Evolutionary conservation across 1,284 basidiomycete genomes (phyloP).

Genomic region (Sporisorium reilianum): DNA sequence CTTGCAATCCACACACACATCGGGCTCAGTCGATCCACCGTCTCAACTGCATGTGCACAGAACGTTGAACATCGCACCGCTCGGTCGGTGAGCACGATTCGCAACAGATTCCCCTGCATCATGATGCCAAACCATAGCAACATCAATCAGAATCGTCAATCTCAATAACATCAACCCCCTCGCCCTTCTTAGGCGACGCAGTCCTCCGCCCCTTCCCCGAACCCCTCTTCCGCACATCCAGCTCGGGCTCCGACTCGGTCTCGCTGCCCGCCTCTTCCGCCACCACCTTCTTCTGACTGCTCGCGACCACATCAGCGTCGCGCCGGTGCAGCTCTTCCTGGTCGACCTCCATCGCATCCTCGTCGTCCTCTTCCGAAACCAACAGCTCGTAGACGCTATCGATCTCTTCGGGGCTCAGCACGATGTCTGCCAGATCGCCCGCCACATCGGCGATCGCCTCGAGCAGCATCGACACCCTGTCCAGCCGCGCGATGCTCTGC

Average conservation of each 20-base stretch:
- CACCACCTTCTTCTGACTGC: neutral
- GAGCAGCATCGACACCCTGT: constrained; percentile 37
- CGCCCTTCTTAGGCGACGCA: constrained; percentile 1
- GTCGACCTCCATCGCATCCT: constrained; percentile 26
- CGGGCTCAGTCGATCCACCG: neutral
- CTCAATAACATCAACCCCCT: constrained; percentile 28
- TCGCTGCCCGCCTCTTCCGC: constrained; percentile 24
- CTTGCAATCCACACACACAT: neutral
- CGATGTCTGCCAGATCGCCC: constrained; percentile 58
- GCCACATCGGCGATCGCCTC: constrained; percentile 57
- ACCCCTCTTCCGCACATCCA: constrained; percentile 4
- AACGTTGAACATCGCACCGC: neutral
- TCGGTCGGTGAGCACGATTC: no score
- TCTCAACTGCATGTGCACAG: neutral
- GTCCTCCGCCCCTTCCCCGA: constrained; percentile 1
- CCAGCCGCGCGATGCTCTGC: constrained; percentile 14
- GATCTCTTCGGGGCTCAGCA: constrained; percentile 60
- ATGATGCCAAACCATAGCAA: neutral
- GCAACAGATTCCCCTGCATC: no score
- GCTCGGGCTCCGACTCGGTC: constrained; percentile 43
- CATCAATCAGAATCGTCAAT: constrained; percentile 43
- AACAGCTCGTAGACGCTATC: constrained; percentile 59
- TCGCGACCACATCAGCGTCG: neutral
- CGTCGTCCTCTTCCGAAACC: constrained; percentile 35
- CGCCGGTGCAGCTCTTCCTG: neutral